Conservation (phyloP, 148 eudicot species). For the Nepenthes gracilis region DNA sequence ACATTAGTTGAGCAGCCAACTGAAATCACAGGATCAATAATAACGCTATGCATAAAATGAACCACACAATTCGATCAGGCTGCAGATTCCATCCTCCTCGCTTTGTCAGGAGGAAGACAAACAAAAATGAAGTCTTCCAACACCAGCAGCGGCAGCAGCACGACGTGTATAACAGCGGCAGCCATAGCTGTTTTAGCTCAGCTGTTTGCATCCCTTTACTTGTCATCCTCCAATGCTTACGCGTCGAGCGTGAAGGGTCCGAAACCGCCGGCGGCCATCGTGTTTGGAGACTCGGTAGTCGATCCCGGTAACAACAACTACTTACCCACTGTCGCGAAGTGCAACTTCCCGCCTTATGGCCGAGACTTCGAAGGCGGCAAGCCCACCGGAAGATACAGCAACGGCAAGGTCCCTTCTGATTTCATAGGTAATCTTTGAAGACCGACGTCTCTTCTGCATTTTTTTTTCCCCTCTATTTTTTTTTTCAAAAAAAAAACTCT, state of each 20-base stretch:
- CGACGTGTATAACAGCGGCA: too few species aligned
- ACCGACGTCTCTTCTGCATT: neutral
- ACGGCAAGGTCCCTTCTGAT: conserved; percentile 44
- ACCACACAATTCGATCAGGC: too few species aligned
- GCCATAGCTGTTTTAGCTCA: too few species aligned
- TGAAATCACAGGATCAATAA: too few species aligned
- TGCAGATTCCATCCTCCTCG: too few species aligned
- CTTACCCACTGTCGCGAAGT: conserved; percentile 19
- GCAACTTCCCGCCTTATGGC: conserved; percentile 55
- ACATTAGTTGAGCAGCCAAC: too few species aligned
- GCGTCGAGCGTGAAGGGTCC: neutral
- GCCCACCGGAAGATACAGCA: conserved; percentile 51
- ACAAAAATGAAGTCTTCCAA: too few species aligned
- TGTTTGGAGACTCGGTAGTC: conserved; percentile 77
- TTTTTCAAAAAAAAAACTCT: too few species aligned
- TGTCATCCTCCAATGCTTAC: neutral
- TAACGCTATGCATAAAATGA: too few species aligned
- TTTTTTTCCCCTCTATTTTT: conserved; percentile 5
- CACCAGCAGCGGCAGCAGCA: too few species aligned
- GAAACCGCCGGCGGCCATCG: conserved; percentile 14
- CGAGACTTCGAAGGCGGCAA: conserved; percentile 21
- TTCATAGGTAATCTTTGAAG: conserved; percentile 22
- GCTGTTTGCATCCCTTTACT: too few species aligned
- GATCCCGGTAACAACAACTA: conserved; percentile 71
- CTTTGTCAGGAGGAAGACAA: too few species aligned